phyloP scores from a whole-genome alignment of 352 stramenopile species.

The Phytophthora megakarya region DNA sequence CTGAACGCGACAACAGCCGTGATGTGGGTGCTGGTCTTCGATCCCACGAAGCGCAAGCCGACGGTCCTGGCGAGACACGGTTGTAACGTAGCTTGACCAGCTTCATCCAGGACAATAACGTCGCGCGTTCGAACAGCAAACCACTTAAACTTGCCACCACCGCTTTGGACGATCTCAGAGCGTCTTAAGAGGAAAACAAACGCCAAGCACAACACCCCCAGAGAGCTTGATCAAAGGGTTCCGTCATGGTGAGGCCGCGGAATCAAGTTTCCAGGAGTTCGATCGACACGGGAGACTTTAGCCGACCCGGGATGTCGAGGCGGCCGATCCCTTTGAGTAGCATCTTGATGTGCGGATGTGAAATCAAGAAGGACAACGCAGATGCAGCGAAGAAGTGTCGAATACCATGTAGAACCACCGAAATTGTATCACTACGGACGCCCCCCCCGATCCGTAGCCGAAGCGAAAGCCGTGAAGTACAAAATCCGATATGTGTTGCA shows the following conservation, averaged over 20 bases:
- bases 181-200: conserved; percentile 23
- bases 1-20: too few relatives aligned
- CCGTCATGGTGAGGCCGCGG: neutral
- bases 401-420: neutral
- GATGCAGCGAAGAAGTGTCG: conserved; percentile 11
- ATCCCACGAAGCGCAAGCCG: too few relatives aligned
- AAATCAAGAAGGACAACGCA: neutral
- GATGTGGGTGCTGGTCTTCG: too few relatives aligned
- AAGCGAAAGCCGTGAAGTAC: neutral
- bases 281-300: neutral
- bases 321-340: too few relatives aligned
- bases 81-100: too few relatives aligned
- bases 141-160: conserved; percentile 15
- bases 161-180: conserved; percentile 6
- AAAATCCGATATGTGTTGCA: conserved; percentile 12
- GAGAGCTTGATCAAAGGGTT: too few relatives aligned
- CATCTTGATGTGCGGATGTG: conserved; percentile 14
- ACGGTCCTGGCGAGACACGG: too few relatives aligned
- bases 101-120: too few relatives aligned
- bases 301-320: neutral
- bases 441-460: neutral
- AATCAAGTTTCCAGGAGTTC: conserved; percentile 8
- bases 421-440: neutral
- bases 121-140: conserved; percentile 13
- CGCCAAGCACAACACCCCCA: conserved; percentile 16